Percentiles rank a stretch among this genome's conserved stretches.
phyloP scores from a whole-genome alignment of 2,329 filamentous ascomycete genomes.

The Dactylella cylindrospora region DNA sequence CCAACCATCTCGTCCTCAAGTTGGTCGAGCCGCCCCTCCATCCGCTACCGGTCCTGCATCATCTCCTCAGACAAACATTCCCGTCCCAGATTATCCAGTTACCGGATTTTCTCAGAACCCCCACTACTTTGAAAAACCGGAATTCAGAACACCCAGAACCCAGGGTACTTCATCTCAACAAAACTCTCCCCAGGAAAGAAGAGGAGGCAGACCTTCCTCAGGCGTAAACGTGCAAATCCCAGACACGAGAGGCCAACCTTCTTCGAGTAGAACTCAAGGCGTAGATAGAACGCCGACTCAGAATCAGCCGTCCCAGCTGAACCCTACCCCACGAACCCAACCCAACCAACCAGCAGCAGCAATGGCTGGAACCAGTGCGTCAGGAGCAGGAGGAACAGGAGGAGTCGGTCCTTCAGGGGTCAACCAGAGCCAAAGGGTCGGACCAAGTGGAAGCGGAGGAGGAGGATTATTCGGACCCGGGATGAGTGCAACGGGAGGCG shows the following conservation, averaged over 20 bases:
- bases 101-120: conserved; percentile 34
- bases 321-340: conserved; percentile 42
- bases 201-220: conserved; percentile 23
- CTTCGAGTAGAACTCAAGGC: conserved; percentile 16
- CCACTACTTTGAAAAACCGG: conserved; percentile 37
- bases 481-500: conserved; percentile 14
- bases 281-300: conserved; percentile 29
- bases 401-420: conserved; percentile 26
- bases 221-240: conserved; percentile 34
- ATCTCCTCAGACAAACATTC: conserved; percentile 56
- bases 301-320: conserved; percentile 8
- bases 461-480: conserved; percentile 21
- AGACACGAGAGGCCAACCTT: conserved; percentile 27
- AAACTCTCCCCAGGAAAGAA: conserved; percentile 34
- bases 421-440: conserved; percentile 36
- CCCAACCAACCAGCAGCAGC: conserved; percentile 44
- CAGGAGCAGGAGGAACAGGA: conserved; percentile 38
- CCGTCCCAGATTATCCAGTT: conserved; percentile 56
- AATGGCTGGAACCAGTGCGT: conserved; percentile 46
- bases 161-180: conserved; percentile 34
- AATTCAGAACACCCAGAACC: conserved; percentile 24
- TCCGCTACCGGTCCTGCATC: conserved; percentile 54
- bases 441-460: conserved; percentile 22
- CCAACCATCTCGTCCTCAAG: conserved; percentile 52
- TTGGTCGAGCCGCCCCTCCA: conserved; percentile 39